Conservation (phyloP, 805 yeast genomes). For the Saccharomyces paradoxus region DNA sequence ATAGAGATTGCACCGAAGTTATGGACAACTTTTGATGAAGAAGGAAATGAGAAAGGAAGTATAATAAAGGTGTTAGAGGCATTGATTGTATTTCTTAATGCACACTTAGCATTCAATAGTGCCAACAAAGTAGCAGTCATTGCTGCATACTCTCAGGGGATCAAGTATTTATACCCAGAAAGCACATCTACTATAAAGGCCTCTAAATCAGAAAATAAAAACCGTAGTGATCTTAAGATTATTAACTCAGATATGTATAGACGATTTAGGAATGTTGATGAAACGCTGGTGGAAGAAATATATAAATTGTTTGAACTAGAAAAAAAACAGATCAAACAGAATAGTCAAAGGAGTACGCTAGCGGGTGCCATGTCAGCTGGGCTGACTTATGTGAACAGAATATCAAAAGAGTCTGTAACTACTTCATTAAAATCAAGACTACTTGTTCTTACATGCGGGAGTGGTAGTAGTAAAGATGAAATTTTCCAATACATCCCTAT, state of each 20-base stretch:
- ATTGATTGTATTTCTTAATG: slow-evolving; percentile 69
- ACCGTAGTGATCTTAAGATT: slow-evolving; percentile 20
- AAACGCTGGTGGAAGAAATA: slow-evolving; percentile 54
- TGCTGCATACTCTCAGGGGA: slow-evolving; percentile 64
- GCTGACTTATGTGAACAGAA: slow-evolving; percentile 66
- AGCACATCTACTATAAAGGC: slow-evolving; percentile 6
- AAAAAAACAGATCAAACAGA: slow-evolving; percentile 15
- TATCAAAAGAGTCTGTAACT: slow-evolving; percentile 41
- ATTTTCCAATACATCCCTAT: slow-evolving; percentile 81
- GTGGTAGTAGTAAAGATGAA: slow-evolving; percentile 61
- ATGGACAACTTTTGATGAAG: slow-evolving; percentile 33
- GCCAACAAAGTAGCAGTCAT: slow-evolving; percentile 78
- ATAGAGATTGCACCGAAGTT: slow-evolving; percentile 64
- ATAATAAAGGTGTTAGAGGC: slow-evolving; percentile 56
- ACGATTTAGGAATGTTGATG: slow-evolving; percentile 75
- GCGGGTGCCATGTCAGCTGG: slow-evolving; percentile 81
- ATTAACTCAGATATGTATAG: slow-evolving; percentile 66
- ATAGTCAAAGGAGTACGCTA: slow-evolving; percentile 41
- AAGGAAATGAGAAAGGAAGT: slow-evolving; percentile 30
- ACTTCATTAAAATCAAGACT: slow-evolving; percentile 53
- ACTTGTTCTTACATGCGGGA: slow-evolving; percentile 40
- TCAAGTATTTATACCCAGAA: slow-evolving; percentile 62
- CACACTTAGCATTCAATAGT: slow-evolving; percentile 78
- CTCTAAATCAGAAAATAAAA: slow-evolving; percentile 1
- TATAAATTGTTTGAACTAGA: slow-evolving; percentile 37